phyloP scores from a whole-genome alignment of 1,139 yeast genomes.

The Spencermartinsiella ligniputridi region DNA sequence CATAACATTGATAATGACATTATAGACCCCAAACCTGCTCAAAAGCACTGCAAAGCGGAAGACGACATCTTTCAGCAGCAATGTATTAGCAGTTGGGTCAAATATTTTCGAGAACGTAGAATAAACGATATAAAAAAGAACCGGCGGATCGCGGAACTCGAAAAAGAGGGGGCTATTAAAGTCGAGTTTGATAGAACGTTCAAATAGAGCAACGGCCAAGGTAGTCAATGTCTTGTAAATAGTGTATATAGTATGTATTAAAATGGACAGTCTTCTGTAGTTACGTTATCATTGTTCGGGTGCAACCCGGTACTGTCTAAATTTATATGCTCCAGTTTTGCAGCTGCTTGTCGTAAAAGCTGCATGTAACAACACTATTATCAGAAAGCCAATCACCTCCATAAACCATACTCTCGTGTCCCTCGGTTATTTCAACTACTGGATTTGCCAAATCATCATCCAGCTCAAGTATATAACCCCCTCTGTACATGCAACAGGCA shows the following conservation, averaged over 20 bases:
- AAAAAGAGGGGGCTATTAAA: conserved; percentile 44
- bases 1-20: conserved; percentile 45
- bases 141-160: conserved; percentile 49
- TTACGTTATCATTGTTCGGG: no score
- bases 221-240: conserved; percentile 6
- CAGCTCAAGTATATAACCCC: conserved; percentile 61
- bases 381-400: conserved; percentile 82
- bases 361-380: conserved; percentile 66
- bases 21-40: conserved; percentile 27
- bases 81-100: conserved; percentile 64
- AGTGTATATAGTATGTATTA: neutral
- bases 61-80: conserved; percentile 46
- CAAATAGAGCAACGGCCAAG: conserved; percentile 6
- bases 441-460: conserved; percentile 39
- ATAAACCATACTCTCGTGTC: conserved; percentile 89
- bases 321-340: conserved; percentile 57
- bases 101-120: conserved; percentile 64
- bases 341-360: conserved; percentile 81
- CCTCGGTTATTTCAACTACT: conserved; percentile 51
- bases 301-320: no score
- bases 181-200: conserved; percentile 16
- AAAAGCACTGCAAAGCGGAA: conserved; percentile 41
- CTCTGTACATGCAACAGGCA: conserved; percentile 93
- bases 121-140: conserved; percentile 54
- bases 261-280: no score